phyloP scores from a whole-genome alignment of 148 eudicot species.

The Pharnaceum exiguum region DNA sequence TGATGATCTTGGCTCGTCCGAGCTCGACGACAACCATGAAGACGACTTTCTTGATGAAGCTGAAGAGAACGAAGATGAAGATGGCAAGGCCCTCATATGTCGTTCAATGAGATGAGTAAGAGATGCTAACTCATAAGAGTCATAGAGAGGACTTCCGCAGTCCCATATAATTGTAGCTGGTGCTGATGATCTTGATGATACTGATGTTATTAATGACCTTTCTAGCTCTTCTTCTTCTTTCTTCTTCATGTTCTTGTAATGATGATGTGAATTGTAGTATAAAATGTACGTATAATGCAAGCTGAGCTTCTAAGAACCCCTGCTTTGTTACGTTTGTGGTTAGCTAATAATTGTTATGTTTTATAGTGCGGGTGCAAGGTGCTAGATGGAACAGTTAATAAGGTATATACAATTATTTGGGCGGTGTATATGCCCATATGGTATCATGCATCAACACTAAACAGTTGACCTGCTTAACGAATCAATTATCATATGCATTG shows the following conservation, averaged over 20 bases:
- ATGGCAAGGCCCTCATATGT: conserved; percentile 19
- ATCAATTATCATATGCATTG: conserved; percentile 4
- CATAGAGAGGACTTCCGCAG: conserved; percentile 31
- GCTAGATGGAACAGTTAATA: conserved; percentile 15
- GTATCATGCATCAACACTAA: too few species aligned
- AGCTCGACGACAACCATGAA: neutral
- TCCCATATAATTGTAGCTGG: conserved; percentile 20
- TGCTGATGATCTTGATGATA: neutral
- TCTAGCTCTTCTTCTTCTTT: conserved; percentile 10
- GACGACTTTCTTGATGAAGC: neutral
- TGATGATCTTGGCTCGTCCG: conserved; percentile 3
- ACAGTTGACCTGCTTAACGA: conserved; percentile 5
- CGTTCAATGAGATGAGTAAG: conserved; percentile 29
- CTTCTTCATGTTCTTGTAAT: neutral
- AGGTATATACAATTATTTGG: neutral
- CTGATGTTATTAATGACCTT: conserved; percentile 4
- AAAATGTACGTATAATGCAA: too few species aligned
- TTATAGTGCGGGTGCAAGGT: too few species aligned
- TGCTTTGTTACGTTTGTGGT: too few species aligned
- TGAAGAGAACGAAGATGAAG: conserved; percentile 1
- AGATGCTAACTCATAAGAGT: conserved; percentile 32
- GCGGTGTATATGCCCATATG: too few species aligned
- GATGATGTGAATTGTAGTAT: neutral
- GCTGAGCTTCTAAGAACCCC: too few species aligned
- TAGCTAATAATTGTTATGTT: too few species aligned